These are phyloP conservation scores for Aspergillus bridgeri DNA, from an alignment of 495 filamentous ascomycete species.

Conservation along the genomic window DNA sequence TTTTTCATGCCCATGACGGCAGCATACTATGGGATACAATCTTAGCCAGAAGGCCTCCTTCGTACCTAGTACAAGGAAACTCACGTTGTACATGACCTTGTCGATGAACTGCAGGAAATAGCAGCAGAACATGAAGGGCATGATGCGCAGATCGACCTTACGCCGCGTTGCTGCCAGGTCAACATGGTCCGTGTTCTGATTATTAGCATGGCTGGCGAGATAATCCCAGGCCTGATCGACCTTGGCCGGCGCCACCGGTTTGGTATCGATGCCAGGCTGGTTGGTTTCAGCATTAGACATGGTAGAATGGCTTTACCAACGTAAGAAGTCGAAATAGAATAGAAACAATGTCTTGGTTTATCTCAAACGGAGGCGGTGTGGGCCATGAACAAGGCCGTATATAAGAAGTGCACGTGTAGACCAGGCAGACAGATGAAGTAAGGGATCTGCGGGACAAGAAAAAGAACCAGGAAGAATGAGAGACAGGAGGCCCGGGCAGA, in stretches of 20 bases:
- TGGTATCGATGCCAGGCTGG: not conserved
- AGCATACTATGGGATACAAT: constrained; percentile 48
- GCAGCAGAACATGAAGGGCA: constrained; percentile 57
- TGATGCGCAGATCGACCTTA: constrained; percentile 47
- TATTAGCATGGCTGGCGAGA: not conserved
- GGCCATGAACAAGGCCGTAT: not conserved
- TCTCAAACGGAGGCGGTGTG: not conserved
- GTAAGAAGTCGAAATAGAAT: not conserved
- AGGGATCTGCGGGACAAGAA: not conserved
- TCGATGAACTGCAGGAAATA: constrained; percentile 67
- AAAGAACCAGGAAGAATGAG: not conserved
- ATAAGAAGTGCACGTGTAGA: not conserved
- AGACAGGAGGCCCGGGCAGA: not conserved
- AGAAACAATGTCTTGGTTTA: not conserved
- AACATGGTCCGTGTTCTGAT: not conserved
- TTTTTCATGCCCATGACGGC: constrained; percentile 54
- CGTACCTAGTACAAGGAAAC: constrained; percentile 12
- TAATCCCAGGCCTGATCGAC: not conserved
- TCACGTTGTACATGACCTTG: constrained; percentile 60
- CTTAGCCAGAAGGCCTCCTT: not conserved
- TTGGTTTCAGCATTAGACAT: not conserved
- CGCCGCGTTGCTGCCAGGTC: not conserved
- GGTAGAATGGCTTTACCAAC: not conserved
- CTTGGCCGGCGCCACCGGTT: not conserved
- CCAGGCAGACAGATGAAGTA: not conserved